Percentiles rank a stretch among this genome's conserved stretches.
phyloP scores from a whole-genome alignment of 352 stramenopile species.

The Phytopythium ostracodes region DNA sequence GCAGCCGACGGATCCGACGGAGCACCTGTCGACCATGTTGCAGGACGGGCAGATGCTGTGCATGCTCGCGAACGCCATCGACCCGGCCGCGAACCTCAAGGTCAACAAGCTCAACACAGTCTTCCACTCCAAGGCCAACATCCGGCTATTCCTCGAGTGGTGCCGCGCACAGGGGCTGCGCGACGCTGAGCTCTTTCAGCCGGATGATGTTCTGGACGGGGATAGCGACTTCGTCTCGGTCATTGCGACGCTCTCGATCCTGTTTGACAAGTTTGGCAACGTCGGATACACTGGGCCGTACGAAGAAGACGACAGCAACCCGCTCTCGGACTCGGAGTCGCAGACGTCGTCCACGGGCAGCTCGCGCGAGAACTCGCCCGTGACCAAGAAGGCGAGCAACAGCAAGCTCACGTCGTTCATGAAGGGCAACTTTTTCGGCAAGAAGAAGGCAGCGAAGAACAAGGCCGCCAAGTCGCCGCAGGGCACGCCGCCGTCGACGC shows the following conservation, averaged over 20 bases:
- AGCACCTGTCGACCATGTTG: conserved; percentile 79
- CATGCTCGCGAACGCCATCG: conserved; percentile 78
- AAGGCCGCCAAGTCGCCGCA: conserved; percentile 45
- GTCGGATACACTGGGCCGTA: conserved; percentile 49
- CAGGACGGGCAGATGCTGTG: conserved; percentile 86
- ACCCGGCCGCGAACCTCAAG: conserved; percentile 68
- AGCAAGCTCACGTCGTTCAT: conserved; percentile 80
- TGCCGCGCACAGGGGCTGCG: conserved; percentile 61
- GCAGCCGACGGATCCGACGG: conserved; percentile 55
- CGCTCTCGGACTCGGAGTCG: conserved; percentile 68
- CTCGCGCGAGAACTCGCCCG: conserved; percentile 47
- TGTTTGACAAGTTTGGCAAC: conserved; percentile 79
- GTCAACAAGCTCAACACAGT: conserved; percentile 88
- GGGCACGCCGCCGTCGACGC: conserved; percentile 11
- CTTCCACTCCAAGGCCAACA: conserved; percentile 86
- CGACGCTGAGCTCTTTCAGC: conserved; percentile 72
- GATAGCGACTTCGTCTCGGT: conserved; percentile 58
- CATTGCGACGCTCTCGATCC: conserved; percentile 72
- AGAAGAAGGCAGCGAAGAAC: conserved; percentile 47
- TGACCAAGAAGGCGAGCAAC: conserved; percentile 56
- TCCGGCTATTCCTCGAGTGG: conserved; percentile 81
- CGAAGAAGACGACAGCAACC: conserved; percentile 45
- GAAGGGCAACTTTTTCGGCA: conserved; percentile 69
- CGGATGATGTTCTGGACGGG: conserved; percentile 72
- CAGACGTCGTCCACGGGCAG: conserved; percentile 57